These are phyloP conservation scores for Blastocystis hominis DNA, from an alignment of 352 stramenopile species.

Conservation along the genomic window DNA sequence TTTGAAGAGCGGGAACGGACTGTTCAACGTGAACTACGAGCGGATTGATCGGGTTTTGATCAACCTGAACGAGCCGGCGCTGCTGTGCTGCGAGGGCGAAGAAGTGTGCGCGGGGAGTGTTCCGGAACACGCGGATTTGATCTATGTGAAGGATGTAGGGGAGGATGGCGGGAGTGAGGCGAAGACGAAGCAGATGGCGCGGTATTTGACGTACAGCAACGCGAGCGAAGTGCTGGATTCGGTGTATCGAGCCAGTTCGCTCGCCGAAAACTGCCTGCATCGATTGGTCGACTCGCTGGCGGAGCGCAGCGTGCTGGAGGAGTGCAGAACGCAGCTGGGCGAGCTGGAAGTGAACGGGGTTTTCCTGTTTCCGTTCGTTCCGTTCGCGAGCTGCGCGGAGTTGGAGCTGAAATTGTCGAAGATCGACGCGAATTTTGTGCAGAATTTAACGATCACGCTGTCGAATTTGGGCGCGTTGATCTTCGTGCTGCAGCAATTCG, in stretches of 20 bases:
- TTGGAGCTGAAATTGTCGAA: background rate
- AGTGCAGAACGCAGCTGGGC: background rate
- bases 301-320: background rate
- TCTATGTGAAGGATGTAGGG: constrained; percentile 12
- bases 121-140: background rate
- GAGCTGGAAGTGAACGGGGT: background rate
- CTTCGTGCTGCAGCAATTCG: background rate
- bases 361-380: background rate
- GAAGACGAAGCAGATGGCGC: background rate
- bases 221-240: background rate
- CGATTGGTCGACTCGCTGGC: background rate
- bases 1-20: background rate
- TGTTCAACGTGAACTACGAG: constrained; percentile 12
- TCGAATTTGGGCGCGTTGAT: background rate
- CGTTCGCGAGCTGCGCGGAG: background rate
- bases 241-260: background rate
- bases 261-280: background rate
- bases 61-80: background rate
- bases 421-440: background rate
- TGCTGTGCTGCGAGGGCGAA: background rate
- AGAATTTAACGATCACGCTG: background rate
- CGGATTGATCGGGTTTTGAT: background rate
- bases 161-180: background rate
- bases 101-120: background rate
- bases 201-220: background rate